Conservation (phyloP, 345 rosid species). For the Eucalyptus camaldulensis region DNA sequence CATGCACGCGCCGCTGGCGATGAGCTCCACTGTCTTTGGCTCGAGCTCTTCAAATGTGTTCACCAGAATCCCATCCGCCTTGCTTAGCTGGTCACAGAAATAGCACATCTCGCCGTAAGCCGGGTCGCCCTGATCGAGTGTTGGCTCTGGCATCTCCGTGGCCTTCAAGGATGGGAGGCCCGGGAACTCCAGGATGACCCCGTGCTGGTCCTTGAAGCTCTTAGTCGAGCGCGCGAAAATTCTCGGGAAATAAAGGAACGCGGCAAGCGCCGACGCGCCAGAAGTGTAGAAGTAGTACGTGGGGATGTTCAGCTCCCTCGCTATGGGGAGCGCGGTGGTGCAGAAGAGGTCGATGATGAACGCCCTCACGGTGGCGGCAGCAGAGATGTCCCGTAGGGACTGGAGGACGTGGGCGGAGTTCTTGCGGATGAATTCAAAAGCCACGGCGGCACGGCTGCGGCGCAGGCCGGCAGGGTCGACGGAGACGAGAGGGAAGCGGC, state of each 20-base stretch:
- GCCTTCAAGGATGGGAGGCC: background rate
- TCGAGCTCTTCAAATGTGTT: conserved; percentile 9
- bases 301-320: background rate
- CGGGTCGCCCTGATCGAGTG: background rate
- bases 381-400: background rate
- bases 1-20: background rate
- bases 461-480: background rate
- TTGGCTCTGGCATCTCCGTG: background rate
- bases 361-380: background rate
- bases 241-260: background rate
- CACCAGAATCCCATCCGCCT: conserved; percentile 1
- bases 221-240: background rate
- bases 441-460: background rate
- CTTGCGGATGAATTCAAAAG: background rate
- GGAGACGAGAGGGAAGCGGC: background rate
- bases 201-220: background rate
- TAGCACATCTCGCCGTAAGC: background rate
- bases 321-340: background rate
- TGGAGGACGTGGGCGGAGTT: background rate
- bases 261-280: background rate
- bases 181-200: background rate
- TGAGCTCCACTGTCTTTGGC: background rate
- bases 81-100: background rate
- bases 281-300: conserved; percentile 2
- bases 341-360: conserved; percentile 9